These are phyloP conservation scores for Blastomyces emzantsi DNA, from an alignment of 2,329 filamentous ascomycete species.

Conservation along the genomic window DNA sequence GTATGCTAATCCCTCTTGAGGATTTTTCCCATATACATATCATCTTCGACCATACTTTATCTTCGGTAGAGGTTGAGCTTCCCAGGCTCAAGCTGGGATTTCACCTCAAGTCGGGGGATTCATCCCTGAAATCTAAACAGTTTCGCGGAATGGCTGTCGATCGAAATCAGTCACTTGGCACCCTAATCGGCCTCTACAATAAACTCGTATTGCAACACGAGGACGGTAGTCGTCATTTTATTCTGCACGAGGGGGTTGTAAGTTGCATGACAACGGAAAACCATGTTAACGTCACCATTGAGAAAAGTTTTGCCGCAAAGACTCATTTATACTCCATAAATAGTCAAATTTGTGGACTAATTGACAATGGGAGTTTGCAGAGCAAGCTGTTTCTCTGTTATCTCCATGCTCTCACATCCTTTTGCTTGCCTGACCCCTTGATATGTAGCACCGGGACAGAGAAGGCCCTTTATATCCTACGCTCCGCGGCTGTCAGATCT, in stretches of 20 bases:
- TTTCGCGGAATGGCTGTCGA: slow-evolving; percentile 46
- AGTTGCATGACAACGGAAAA: slow-evolving; percentile 12
- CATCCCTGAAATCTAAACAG: slow-evolving; percentile 39
- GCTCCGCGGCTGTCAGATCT: slow-evolving; percentile 12
- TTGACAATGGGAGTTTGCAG: slow-evolving; percentile 43
- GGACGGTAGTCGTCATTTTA: slow-evolving; percentile 26
- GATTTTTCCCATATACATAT: slow-evolving; percentile 29
- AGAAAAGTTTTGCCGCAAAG: slow-evolving; percentile 16
- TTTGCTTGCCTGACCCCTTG: slow-evolving; percentile 22
- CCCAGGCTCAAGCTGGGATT: slow-evolving; percentile 45
- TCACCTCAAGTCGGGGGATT: slow-evolving; percentile 21
- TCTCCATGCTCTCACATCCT: slow-evolving; percentile 28
- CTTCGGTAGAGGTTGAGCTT: slow-evolving; percentile 34
- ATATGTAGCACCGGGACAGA: slow-evolving; percentile 22
- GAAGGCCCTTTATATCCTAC: slow-evolving; percentile 16
- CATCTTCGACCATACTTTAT: slow-evolving; percentile 15
- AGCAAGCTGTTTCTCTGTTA: slow-evolving; percentile 44
- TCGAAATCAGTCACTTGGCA: slow-evolving; percentile 37
- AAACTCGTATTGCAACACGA: slow-evolving; percentile 40
- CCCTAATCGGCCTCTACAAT: slow-evolving; percentile 42
- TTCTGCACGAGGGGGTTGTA: slow-evolving; percentile 33
- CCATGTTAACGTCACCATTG: slow-evolving; percentile 35
- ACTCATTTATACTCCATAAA: slow-evolving; percentile 45
- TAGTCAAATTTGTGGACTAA: slow-evolving; percentile 40
- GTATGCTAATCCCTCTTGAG: slow-evolving; percentile 35